Conservation (phyloP, 768 basidiomycete genomes). For the Lentinus tigrinus region DNA sequence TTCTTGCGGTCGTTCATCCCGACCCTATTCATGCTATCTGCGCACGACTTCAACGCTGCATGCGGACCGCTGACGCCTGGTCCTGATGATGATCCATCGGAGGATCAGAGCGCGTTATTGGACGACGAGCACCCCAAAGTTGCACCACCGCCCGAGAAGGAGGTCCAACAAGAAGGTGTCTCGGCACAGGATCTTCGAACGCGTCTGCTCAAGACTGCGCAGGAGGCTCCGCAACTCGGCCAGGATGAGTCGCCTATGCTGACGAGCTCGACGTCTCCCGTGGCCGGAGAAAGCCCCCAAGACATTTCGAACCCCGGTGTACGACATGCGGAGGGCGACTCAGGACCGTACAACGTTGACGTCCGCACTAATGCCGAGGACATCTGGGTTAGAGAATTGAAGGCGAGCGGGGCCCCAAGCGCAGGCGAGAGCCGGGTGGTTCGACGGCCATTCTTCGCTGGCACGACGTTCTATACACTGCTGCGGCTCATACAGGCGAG, state of each 20-base stretch:
- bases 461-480: conserved; percentile 90
- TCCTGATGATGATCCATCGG: conserved; percentile 33
- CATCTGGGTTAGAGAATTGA: conserved; percentile 57
- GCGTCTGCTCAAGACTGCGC: conserved; percentile 74
- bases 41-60: conserved; percentile 63
- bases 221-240: conserved; percentile 43
- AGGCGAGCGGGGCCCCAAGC: conserved; percentile 12
- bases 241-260: conserved; percentile 23
- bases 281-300: conserved; percentile 12
- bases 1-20: conserved; percentile 87
- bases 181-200: conserved; percentile 71
- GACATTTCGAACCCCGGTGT: conserved; percentile 2
- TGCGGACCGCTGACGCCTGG: conserved; percentile 55
- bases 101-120: conserved; percentile 20
- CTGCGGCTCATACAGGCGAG: conserved; percentile 83
- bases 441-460: conserved; percentile 76
- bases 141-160: conserved; percentile 19
- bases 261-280: conserved; percentile 37
- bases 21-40: conserved; percentile 68
- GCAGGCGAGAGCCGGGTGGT: conserved; percentile 27
- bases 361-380: conserved; percentile 38
- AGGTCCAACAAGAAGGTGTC: conserved; percentile 43
- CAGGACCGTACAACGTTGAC: background rate
- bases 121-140: conserved; percentile 27
- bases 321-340: background rate